Base-by-base conservation (phyloP, 768 basidiomycete genomes). In the Termitomyces sp. region DNA sequence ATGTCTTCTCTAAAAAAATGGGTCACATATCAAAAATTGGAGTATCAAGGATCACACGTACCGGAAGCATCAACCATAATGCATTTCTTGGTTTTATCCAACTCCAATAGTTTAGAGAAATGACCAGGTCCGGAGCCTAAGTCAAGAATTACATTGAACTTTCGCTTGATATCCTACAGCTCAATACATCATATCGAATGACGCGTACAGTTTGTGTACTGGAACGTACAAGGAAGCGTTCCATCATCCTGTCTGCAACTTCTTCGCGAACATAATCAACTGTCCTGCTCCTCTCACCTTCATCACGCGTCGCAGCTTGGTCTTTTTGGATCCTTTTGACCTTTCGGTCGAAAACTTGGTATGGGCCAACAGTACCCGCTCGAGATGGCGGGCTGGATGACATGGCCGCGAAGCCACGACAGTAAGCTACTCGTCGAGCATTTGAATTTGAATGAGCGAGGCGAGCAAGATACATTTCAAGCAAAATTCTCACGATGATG, bases 211-310 rank as follows among this genome's bases (percentile, higher is more conserved):
- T 33, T 53, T 50, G 48, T 62, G 42, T 59, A 37, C 40, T 53
- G 43, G 62, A 43, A 57, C 76, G 61, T 67, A 94, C 96, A 77
- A 91, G 72, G 61, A 99, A 83, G 55, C 96, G 81, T 68, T 98
- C 96, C 73, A 93, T 83, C 82, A 98, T 82, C 58, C 89, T 80
- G 61, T 94, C 91, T 22, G 95, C 94, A 9, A 95, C 86, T 69
- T 96, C 96, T 56, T 93, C 83, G 42, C 93, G 83, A 30, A 99
- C 76, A 72, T 98, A 98, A 77, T 99, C 96, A 5, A 95, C 93
- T 0, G 85, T 83, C 65, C 84, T 79, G 65, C 91, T 94, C 32
- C 78, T 76, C 24, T 73, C 71, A 20, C 88, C 87, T 46, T 74
- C 78, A 55, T 86, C 77, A 57, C 79, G 74, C 52, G 71, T 63